Base-by-base conservation (phyloP, 768 basidiomycete species). In the Rhodotorula babjevae region DNA sequence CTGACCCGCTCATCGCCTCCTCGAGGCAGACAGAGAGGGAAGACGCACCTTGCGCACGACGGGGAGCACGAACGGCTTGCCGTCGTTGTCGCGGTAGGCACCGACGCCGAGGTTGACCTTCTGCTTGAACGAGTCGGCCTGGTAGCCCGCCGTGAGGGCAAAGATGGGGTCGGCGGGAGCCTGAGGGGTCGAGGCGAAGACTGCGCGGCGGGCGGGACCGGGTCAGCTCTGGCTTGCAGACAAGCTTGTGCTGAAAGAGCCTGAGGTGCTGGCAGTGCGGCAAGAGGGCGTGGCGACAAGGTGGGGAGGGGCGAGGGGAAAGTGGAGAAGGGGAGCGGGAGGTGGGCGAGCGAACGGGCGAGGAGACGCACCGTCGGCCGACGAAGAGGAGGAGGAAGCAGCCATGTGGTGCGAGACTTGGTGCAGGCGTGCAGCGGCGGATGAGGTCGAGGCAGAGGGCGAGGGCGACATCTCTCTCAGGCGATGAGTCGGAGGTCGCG, bases 81-180 rank as follows among this genome's bases (percentile, higher is more conserved):
- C 96, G 66, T 89, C 85, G 75, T 87, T 91, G 78, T 99, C 93
- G 71, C 96, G 87, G 85, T 93, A 97, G 58, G 92, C 91, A 78
- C 96, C 96, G 76, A 97, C 96, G 79, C 96, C 96, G 69, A 99
- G 85, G 83, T 98, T 99, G 80, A 99, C 95, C 82, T 98, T 98
- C 76, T 88, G 88, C 27, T 90, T 84, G 81, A 90, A 88, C 78
- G 87, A 89, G 86, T 97, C 93, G 57, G 92, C 92, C 84, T 94
- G 96, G 87, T 93, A 99, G 42, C 93, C 92, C 80, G 97, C 95
- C 42, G 91, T 90, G 61, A 99, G 80, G 76, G 82, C 81, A 78
- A 78, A 77, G 76, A 81, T 81, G 42, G 77, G 71, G 57, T 78
- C 76, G 50, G 76, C 44, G 9, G 72, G 69, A 19, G 71, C 69